Conservation (phyloP, 2,329 filamentous ascomycete genomes). For the Fusarium sp. region DNA sequence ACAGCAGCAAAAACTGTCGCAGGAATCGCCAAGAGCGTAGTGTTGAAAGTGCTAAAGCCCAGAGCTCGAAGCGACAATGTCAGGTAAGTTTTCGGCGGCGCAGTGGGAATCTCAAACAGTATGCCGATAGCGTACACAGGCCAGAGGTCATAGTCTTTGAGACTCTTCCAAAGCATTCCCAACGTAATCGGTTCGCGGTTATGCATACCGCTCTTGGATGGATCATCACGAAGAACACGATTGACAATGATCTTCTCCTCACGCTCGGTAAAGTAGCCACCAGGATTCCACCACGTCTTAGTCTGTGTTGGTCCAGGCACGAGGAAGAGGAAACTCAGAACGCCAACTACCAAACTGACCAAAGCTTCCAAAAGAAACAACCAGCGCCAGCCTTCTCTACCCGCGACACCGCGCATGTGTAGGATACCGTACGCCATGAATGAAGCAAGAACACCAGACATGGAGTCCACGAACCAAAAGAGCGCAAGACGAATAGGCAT, state of each 20-base stretch:
- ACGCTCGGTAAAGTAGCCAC: background rate
- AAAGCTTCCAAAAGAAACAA: conserved; percentile 53
- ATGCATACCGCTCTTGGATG: background rate
- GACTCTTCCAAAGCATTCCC: background rate
- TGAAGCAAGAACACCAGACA: background rate
- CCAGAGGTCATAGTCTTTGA: background rate
- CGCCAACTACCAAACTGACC: background rate
- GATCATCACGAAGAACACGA: background rate
- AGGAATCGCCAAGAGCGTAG: background rate
- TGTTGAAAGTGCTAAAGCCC: background rate
- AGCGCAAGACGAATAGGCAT: background rate
- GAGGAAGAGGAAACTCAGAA: background rate
- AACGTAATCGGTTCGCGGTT: background rate
- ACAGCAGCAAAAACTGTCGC: background rate
- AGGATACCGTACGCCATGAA: conserved; percentile 53
- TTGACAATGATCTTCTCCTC: background rate
- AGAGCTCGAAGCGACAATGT: background rate
- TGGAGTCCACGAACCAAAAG: background rate
- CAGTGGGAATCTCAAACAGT: background rate
- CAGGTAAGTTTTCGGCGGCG: background rate
- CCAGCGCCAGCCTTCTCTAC: conserved; percentile 66
- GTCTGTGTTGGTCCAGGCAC: background rate
- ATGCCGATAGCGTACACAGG: background rate
- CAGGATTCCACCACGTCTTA: background rate
- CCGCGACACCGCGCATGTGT: conserved; percentile 59